Percentiles rank a stretch among this genome's conserved stretches.
phyloP scores from a whole-genome alignment of 2,329 filamentous ascomycete genomes.

The Sporothrix inflata region DNA sequence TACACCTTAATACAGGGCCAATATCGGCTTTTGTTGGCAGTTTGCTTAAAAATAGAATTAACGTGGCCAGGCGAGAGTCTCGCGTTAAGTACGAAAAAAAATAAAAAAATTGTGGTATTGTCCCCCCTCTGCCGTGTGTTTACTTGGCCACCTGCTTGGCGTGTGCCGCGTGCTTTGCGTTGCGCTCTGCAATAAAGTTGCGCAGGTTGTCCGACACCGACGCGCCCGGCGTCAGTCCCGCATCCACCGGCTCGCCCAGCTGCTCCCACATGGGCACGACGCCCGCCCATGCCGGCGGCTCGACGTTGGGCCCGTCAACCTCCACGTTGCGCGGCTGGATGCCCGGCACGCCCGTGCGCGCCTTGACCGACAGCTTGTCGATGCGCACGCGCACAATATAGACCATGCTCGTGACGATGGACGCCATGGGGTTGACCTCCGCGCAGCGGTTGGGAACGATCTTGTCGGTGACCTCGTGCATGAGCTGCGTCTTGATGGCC shows the following conservation, averaged over 20 bases:
- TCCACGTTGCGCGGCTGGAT: constrained; percentile 32
- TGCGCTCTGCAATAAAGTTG: constrained; percentile 25
- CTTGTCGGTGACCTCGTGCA: constrained; percentile 33
- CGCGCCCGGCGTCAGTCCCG: constrained; percentile 31
- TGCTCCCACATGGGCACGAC: constrained; percentile 34
- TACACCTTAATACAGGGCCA: neutral
- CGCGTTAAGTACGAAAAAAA: neutral
- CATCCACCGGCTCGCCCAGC: constrained; percentile 31
- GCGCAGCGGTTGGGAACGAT: constrained; percentile 30
- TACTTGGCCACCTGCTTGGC: constrained; percentile 26
- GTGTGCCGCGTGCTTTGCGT: constrained; percentile 25
- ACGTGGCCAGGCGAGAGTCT: neutral
- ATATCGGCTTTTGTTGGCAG: neutral
- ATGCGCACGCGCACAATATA: constrained; percentile 32
- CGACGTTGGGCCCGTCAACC: constrained; percentile 30
- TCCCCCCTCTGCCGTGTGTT: too few species aligned
- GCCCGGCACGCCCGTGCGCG: constrained; percentile 28
- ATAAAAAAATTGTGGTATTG: neutral
- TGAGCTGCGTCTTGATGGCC: constrained; percentile 22
- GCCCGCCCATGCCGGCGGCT: constrained; percentile 30
- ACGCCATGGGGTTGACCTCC: constrained; percentile 33
- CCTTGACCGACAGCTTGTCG: constrained; percentile 33
- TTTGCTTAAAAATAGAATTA: neutral
- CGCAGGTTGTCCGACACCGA: constrained; percentile 25
- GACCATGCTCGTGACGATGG: constrained; percentile 31